Evolutionary conservation across 2,329 filamentous ascomycete species (phyloP).

Genomic region (Aspergillus sclerotialis): DNA sequence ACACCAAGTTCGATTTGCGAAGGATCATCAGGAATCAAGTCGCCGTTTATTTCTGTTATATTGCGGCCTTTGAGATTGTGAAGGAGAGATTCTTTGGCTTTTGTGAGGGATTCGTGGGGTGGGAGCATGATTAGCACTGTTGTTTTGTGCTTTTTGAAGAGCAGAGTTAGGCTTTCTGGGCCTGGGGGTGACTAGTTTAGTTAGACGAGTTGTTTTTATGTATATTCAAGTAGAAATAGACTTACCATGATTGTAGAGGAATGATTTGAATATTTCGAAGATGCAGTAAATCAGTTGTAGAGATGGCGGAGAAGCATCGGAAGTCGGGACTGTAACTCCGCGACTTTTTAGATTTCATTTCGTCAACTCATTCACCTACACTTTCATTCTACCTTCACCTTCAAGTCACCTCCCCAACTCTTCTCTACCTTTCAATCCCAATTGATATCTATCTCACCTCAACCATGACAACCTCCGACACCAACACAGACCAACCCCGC

Average conservation of each 20-base stretch:
- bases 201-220: neutral
- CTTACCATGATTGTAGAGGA: neutral
- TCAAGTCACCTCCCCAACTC: no score
- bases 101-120: conserved; percentile 49
- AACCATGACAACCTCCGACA: conserved; percentile 11
- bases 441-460: neutral
- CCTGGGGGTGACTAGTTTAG: conserved; percentile 9
- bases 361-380: no score
- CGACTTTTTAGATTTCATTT: no score
- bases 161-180: conserved; percentile 56
- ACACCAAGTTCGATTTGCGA: conserved; percentile 42
- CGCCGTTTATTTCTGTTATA: conserved; percentile 32
- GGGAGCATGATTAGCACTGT: conserved; percentile 64
- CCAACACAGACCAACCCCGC: conserved; percentile 7
- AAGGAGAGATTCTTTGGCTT: conserved; percentile 54
- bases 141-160: conserved; percentile 65
- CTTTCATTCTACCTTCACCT: no score
- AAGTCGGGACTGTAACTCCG: neutral
- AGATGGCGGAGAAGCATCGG: neutral
- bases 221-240: neutral
- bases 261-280: neutral
- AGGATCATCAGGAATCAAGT: conserved; percentile 30
- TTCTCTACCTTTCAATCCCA: neutral
- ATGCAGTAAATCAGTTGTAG: neutral
- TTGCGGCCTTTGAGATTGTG: conserved; percentile 45